Base-by-base conservation (phyloP, 805 yeast species). In the Wickerhamomyces silvicola region DNA sequence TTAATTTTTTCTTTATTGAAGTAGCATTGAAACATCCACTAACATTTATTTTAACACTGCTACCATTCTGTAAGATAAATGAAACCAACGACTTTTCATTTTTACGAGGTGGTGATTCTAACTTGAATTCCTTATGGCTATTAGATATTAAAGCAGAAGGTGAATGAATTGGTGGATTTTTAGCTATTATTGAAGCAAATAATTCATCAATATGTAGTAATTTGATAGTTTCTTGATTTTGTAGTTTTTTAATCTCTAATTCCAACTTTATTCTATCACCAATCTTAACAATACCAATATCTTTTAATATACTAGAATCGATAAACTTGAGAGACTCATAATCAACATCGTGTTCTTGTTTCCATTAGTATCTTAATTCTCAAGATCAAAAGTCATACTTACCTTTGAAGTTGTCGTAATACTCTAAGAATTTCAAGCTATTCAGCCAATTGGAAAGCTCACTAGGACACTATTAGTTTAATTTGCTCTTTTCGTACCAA, bases 191-290 rank as follows among this genome's bases (percentile, higher is more conserved):
- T 4, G 35, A 25, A 3, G 40, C 24, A 6, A 32, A 22, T 6
- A 27, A n/a, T 13, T 44, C 42, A 8, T 47, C 45, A 6, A 42
- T 29, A 17, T 36, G 35, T 2, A 39, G 11, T 6, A 33, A 30
- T 19, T 31, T 15, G 4, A 26, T 18, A 7, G 30, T 18, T 13
- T 38, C 32, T 4, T 30, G 24, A 46, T 43, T 30, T 42, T 52
- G 30, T 58, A 75, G 45, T 25, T 62, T 54, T 19, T 69, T 62
- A 4, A 83, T 64, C 14, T 80, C 78, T 11, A 73, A 62, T 46
- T 79, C 74, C 9, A 90, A 56, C 18, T 81, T 64, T 14, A 90
- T 63, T 18, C 96, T 62, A 54, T 92, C 97, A 1, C 97, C 97
- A 11, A 90, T 72, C 42, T 75, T 80, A n/a, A 46, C 41, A 9